Evolutionary conservation across 495 filamentous ascomycete species (phyloP).

Genomic region (Neurospora sp.): DNA sequence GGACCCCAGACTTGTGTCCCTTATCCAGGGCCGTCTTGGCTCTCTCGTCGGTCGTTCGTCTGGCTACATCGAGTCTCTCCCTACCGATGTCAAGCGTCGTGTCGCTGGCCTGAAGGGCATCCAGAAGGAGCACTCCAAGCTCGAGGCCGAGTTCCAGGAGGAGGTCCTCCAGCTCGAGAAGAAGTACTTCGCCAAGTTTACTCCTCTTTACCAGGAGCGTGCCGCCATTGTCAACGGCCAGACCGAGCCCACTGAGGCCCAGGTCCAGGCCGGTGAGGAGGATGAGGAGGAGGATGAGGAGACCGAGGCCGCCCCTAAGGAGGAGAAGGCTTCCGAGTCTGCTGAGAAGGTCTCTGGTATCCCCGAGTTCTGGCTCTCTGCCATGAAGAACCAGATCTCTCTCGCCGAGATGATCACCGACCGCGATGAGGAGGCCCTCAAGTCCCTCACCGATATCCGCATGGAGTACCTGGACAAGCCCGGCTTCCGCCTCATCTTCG

Average conservation of each 20-base stretch:
- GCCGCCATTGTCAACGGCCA: conserved; percentile 85
- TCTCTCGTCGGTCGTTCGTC: conserved; percentile 89
- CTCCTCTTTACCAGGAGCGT: conserved; percentile 92
- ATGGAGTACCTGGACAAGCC: conserved; percentile 99
- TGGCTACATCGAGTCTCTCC: conserved; percentile 95
- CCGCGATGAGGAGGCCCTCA: conserved; percentile 85
- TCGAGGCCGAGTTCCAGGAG: conserved; percentile 96
- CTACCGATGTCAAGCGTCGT: conserved; percentile 75
- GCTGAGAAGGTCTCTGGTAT: conserved; percentile 55
- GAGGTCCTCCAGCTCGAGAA: conserved; percentile 97
- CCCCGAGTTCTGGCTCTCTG: conserved; percentile 98
- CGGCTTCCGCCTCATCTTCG: conserved; percentile 95
- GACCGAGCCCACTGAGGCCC: conserved; percentile 73
- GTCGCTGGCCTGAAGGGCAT: conserved; percentile 94
- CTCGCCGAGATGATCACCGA: conserved; percentile 98
- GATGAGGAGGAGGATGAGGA: conserved; percentile 59
- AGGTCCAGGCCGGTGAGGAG: conserved; percentile 77
- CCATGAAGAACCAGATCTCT: conserved; percentile 98
- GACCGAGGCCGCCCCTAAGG: conserved; percentile 42
- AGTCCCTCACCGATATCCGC: conserved; percentile 84
- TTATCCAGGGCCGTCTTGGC: conserved; percentile 95
- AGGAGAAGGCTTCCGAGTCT: conserved; percentile 34
- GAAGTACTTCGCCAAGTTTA: conserved; percentile 98
- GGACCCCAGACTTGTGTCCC: conserved; percentile 84
- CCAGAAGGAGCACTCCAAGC: conserved; percentile 96